phyloP scores from a whole-genome alignment of 2,329 filamentous ascomycete species.

The Exophiala mesophila region DNA sequence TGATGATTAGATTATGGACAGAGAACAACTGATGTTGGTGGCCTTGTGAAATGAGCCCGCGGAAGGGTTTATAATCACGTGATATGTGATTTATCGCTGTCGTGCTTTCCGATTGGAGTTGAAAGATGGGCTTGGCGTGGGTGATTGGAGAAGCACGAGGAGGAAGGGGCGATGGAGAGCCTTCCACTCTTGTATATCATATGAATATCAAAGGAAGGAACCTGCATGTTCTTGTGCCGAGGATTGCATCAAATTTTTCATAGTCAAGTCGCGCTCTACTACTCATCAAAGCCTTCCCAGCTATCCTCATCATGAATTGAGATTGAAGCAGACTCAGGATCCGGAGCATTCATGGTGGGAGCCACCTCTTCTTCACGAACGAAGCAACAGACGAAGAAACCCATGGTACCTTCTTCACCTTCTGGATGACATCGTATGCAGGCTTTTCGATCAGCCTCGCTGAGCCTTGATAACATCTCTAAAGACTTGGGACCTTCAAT shows the following conservation, averaged over 20 bases:
- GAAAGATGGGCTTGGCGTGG: too few relatives aligned
- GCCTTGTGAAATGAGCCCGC: too few relatives aligned
- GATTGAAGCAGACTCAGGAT: constrained; percentile 22
- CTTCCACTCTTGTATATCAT: too few relatives aligned
- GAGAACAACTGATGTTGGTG: too few relatives aligned
- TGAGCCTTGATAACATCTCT: constrained; percentile 19
- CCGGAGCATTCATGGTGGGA: constrained; percentile 30
- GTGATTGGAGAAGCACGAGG: too few relatives aligned
- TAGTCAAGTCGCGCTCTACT: too few relatives aligned
- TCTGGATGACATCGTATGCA: constrained; percentile 80
- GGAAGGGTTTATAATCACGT: too few relatives aligned
- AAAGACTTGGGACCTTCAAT: constrained; percentile 22
- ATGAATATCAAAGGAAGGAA: neutral
- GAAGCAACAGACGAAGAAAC: constrained; percentile 92
- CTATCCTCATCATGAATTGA: constrained; percentile 35
- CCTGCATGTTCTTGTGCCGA: neutral
- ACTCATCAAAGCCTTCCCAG: constrained; percentile 39
- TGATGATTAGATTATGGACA: too few relatives aligned
- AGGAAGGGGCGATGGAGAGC: too few relatives aligned
- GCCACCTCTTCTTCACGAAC: constrained; percentile 58
- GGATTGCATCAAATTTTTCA: too few relatives aligned
- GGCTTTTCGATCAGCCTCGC: constrained; percentile 54
- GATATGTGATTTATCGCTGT: too few relatives aligned
- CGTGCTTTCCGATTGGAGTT: too few relatives aligned
- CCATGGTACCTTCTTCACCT: constrained; percentile 80